Evolutionary conservation across 1,139 yeast species (phyloP), one percentile per base, ranked within the genome.

Genomic region (Kodamaea derodonti): DNA sequence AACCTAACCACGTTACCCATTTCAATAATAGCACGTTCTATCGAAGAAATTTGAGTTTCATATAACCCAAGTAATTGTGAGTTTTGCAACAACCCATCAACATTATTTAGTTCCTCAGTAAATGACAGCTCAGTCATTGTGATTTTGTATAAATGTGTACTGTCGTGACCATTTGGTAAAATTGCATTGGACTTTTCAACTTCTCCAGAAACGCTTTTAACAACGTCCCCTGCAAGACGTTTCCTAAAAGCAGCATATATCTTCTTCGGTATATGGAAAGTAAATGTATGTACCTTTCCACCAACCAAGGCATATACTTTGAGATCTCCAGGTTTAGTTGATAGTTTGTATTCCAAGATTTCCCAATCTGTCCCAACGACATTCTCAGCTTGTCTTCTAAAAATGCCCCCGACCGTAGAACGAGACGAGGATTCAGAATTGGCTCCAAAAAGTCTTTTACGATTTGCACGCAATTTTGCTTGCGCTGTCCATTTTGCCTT

Each of bases 401-500:
- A 67, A 63, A 87, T 70, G 18, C 76, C 75, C 5, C 92, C 85
- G 30, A 88, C 78, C 1, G 80, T 65, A 6, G 74, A 65, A 40
- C 76, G 53, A 35, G 60, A 64, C 2, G 73, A 61, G 0, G 78
- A 54, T 20, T 69, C 73, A 11, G 73, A 59, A 23, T 69, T 65
- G 18, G 72, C 68, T 18, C 99, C 99, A 65, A 92, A 90, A 23
- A 94, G 59, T 44, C 78, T 82, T 34, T 72, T 72, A 51, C 97
- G 73, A 49, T 95, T 75, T 39, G 72, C 76, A 45, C 90, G 72
- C 37, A 83, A 83, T 38, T 75, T 75, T 20, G 75, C 74, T 54
- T 88, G 95, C 6, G 77, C 62, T 36, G 66, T 75, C 99, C 99
- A 94, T 52, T 85, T 85, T 11, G 80, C 75, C 54, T 90, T 88